phyloP scores from a whole-genome alignment of 2,329 filamentous ascomycete genomes.

The Grosmannia huntii region DNA sequence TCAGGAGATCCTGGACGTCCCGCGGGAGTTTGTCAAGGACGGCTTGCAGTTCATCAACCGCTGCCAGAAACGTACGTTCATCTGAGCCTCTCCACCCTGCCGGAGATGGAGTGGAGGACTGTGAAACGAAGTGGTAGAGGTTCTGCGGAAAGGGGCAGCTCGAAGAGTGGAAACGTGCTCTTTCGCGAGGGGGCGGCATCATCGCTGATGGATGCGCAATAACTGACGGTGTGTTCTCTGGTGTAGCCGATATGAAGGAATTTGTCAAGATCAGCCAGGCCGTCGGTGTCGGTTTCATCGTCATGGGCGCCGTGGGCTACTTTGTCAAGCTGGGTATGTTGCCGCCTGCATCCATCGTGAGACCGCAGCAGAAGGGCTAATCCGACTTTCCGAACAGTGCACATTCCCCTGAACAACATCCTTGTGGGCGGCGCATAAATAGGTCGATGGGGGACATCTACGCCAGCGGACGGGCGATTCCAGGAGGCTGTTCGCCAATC shows the following conservation, averaged over 20 bases:
- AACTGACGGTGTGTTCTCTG: not conserved
- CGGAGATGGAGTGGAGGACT: not conserved
- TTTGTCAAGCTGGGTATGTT: slow-evolving; percentile 54
- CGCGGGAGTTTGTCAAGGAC: slow-evolving; percentile 51
- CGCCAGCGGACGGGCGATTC: not conserved
- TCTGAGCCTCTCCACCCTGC: not conserved
- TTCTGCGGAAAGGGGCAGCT: not conserved
- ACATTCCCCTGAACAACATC: slow-evolving; percentile 59
- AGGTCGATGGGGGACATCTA: not conserved
- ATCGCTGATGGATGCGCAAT: not conserved
- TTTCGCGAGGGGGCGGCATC: not conserved
- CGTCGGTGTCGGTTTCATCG: slow-evolving; percentile 55
- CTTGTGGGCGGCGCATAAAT: slow-evolving; percentile 52
- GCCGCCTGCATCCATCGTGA: not conserved
- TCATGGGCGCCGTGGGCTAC: slow-evolving; percentile 60
- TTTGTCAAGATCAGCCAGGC: slow-evolving; percentile 41
- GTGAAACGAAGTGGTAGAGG: not conserved
- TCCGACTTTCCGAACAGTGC: slow-evolving; percentile 29
- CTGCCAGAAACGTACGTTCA: slow-evolving; percentile 46
- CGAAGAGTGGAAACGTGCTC: not conserved
- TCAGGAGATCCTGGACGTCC: slow-evolving; percentile 58
- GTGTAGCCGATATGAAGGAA: slow-evolving; percentile 35
- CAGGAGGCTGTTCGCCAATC: not conserved
- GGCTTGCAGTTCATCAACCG: slow-evolving; percentile 49
- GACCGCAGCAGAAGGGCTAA: not conserved